Base-by-base conservation (phyloP, 768 basidiomycete genomes). In the Agrocybe pediades region DNA sequence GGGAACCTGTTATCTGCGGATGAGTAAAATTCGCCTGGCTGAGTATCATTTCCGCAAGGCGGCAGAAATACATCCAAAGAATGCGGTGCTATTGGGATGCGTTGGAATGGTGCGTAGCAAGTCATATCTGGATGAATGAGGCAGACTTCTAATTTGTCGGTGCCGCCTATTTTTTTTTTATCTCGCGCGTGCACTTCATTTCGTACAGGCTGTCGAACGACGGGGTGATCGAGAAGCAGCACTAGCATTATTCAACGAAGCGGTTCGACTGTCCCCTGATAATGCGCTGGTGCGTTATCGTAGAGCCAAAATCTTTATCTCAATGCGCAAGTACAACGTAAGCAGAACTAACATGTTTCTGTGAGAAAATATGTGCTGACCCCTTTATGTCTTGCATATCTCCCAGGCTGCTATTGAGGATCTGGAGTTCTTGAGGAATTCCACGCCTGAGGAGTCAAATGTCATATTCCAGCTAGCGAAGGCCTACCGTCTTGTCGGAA, bases 31-130 rank as follows among this genome's bases (percentile, higher is more conserved):
- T 53, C 86, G 91, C 41, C 78, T 95, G 47, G 97, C 97, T 41
- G 95, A 98, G 68, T 98, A 96, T 74, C 95, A 98, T 73, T 98
- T 92, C 77, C 83, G 91, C 62, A 90, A 88, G 68, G 95, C 97
- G 2, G 81, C 88, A 29, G 86, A 90, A 62, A 95, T 99, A 69
- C 94, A 98, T 70, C 92, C 95, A 36, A 83, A 87, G 61, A 98
- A 97, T 70, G 94, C 94, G 13, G 94, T 98, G n/a, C 78, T 99
- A 56, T 75, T 96, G 54, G 95, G 93, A 64, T 98, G 95, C 70
- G 89, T 98, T 65, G 97, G 94, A 44, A 90, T 94, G 86, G 96
- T 97, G 64, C 71, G 93, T 84, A 58, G 41, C 51, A 55, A 54
- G 53, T 68, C 56, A 59, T 61, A 27, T 39, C 41, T 55, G 52